Conservation (phyloP, 2,329 filamentous ascomycete genomes). For the Clonostachys rhizophaga region DNA sequence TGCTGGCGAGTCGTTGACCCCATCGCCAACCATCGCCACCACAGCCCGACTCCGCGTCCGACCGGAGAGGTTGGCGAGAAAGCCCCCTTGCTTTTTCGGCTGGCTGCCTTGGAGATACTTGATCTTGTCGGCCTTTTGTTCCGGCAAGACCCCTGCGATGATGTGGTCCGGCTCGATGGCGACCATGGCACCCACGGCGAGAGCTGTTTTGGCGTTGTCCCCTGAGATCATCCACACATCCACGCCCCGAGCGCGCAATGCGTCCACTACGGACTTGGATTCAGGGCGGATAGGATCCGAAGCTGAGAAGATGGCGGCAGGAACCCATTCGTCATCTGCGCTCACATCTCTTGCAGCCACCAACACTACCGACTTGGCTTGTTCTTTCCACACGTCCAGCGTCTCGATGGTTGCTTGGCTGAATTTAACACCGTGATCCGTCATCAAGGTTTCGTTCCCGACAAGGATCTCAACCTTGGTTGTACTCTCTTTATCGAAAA, state of each 20-base stretch:
- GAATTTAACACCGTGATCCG: background rate
- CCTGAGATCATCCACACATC: constrained; percentile 43
- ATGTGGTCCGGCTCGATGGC: constrained; percentile 53
- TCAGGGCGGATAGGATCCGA: constrained; percentile 38
- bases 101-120: constrained; percentile 20
- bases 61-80: constrained; percentile 7
- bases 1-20: constrained; percentile 66
- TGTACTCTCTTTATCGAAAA: background rate
- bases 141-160: constrained; percentile 58
- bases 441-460: background rate
- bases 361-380: background rate
- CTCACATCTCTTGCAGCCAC: constrained; percentile 5
- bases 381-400: background rate
- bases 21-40: constrained; percentile 67
- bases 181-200: constrained; percentile 51
- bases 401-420: background rate
- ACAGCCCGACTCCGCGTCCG: constrained; percentile 29
- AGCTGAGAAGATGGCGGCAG: constrained; percentile 23
- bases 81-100: constrained; percentile 3
- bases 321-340: constrained; percentile 11
- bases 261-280: constrained; percentile 22
- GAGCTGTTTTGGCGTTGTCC: constrained; percentile 46
- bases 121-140: constrained; percentile 33
- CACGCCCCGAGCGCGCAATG: constrained; percentile 28
- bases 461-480: background rate